Evolutionary conservation across 2,329 filamentous ascomycete genomes (phyloP).

Genomic region (Hypoxylon sp.): DNA sequence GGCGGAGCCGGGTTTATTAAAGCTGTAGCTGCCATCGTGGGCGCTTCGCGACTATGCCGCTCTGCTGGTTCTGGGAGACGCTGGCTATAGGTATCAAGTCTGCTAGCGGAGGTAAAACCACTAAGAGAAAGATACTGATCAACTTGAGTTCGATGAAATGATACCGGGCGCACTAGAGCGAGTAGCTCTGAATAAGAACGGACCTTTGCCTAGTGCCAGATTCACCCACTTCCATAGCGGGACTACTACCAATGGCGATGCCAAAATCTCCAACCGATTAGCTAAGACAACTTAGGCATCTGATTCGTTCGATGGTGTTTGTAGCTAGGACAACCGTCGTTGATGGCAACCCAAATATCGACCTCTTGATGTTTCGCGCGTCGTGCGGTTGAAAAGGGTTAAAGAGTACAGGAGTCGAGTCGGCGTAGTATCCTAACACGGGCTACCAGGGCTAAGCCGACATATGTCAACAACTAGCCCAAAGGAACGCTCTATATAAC

Average conservation of each 20-base stretch:
- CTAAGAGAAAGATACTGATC: slow-evolving; percentile 49
- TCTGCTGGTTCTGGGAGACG: slow-evolving; percentile 47
- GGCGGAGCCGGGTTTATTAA: slow-evolving; percentile 54
- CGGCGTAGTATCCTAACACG: slow-evolving; percentile 38
- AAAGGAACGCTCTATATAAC: slow-evolving; percentile 27
- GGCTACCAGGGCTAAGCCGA: slow-evolving; percentile 35
- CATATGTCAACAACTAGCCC: slow-evolving; percentile 32
- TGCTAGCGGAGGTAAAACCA: slow-evolving; percentile 52
- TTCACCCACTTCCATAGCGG: slow-evolving; percentile 57
- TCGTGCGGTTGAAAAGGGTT: slow-evolving; percentile 11
- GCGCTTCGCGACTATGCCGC: slow-evolving; percentile 48
- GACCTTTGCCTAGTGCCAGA: slow-evolving; percentile 57
- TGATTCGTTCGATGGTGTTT: slow-evolving; percentile 47
- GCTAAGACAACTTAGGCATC: slow-evolving; percentile 54
- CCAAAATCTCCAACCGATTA: slow-evolving; percentile 54
- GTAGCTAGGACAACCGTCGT: slow-evolving; percentile 36
- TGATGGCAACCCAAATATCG: slow-evolving; percentile 26
- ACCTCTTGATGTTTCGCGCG: slow-evolving; percentile 17
- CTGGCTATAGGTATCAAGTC: slow-evolving; percentile 51
- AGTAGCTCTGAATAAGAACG: slow-evolving; percentile 48
- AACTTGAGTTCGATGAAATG: slow-evolving; percentile 44
- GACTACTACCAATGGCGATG: slow-evolving; percentile 53
- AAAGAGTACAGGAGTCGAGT: slow-evolving; percentile 32
- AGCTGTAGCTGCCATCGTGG: slow-evolving; percentile 54
- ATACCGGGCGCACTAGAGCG: slow-evolving; percentile 42